Base-by-base conservation (phyloP, 2,329 filamentous ascomycete species). In the Phialophora tarda region DNA sequence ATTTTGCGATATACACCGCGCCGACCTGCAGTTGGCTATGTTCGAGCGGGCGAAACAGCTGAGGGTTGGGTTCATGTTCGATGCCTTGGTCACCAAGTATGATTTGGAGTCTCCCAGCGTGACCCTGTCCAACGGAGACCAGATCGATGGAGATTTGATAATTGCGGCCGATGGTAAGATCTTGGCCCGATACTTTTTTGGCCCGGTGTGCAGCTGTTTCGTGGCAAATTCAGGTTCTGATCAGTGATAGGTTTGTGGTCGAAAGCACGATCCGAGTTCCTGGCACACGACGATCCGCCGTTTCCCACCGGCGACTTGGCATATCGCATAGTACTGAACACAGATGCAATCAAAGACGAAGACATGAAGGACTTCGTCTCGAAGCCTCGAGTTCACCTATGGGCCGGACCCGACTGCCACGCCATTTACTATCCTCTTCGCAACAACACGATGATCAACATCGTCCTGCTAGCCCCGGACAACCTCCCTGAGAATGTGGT, bases 261-360 rank as follows among this genome's bases (percentile, higher is more conserved):
- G 7, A 69, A 73, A 57, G 79, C 78, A 56, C 79, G 83, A 7
- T 78, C 82, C 59, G 73, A 77, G 10, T 75, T 86, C n/a, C 71
- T 85, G 12, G 79, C 78, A 2, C 74, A 75, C 17, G 70, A 75
- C 0, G 79, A 82, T 69, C 79, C 81, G 0, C 83, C 84, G 1
- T 73, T 79, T 14, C 79, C 81, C 58, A 87, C 85, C 0, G 85
- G 85, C 0, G 85, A 87, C 72, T 73, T 87, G 32, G 85, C 85
- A 2, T 87, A 86, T 73, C 80, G 85, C 6, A 78, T 87, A 50
- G 75, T 85, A 4, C 74, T 87, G 21, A 79, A 80, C 3, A 76
- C 81, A 24, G 80, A 85, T 56, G 81, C 86, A 74, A 76, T 78
- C 4, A 80, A 82, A 57, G 75, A 82, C 65, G 78, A 79, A 1